Base-by-base conservation (phyloP, 1,284 basidiomycete genomes). In the Veloporphyrellus conicus region DNA sequence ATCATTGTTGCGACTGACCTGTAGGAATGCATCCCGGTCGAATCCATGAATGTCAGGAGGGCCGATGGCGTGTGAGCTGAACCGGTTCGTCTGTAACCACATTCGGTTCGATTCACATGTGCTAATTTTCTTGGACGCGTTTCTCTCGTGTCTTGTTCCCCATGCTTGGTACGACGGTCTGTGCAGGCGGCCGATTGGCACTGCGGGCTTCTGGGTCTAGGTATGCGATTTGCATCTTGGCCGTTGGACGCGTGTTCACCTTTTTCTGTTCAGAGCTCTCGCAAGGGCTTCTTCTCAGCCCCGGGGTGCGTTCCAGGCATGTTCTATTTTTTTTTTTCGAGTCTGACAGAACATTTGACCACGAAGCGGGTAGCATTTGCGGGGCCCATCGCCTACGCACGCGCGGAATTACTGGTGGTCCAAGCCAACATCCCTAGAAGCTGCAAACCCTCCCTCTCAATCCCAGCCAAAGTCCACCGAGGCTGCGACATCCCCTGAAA, bases 321-420 rank as follows among this genome's bases (percentile, higher is more conserved):
- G 66, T 51, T 22, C 36, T 28, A 4, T 34, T n/a, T 34, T 14
- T 12, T 10, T 27, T 38, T 27, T 27, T 34, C 25, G 18, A 15
- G 6, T 2, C 6, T 8, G 2, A 25, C 33, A 16, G 15, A 25
- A 14, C 14, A 23, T 41, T 43, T 57, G 34, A 58, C 44, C 4
- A 28, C 18, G 28, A 33, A 5, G 10, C 28, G 12, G 43, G 25
- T n/a, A 58, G 52, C 35, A 18, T 38, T 34, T 53, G 4, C 57
- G 45, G 45, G 32, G 43, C 1, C 34, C 41, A 6, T 33, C 31
- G n/a, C 28, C 41, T 27, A 48, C 45, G 12, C 49, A 50, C 41
- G 49, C 19, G 25, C 64, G 63, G 12, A 69, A 48, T 47, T 69
- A 55, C 48, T 68, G 64, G 67, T 65, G 62, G 63, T 64, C 63